Percentiles rank a stretch among this genome's conserved stretches.
Conservation (phyloP, 2,329 filamentous ascomycete species). For the Zopfia rhizophila region DNA sequence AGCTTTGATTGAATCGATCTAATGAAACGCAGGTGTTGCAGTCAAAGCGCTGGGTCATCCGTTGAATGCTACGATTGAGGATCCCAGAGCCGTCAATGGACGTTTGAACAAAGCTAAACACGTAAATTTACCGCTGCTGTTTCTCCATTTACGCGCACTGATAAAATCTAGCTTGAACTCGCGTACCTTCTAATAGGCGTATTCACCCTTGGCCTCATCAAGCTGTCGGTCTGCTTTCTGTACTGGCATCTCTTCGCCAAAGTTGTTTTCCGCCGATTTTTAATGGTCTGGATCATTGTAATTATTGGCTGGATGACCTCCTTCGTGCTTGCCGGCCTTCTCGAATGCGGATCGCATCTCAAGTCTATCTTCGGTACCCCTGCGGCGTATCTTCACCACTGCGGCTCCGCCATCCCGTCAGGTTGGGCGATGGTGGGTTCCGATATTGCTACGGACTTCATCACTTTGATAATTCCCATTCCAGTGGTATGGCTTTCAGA, state of each 20-base stretch:
- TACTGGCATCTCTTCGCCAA: conserved; percentile 17
- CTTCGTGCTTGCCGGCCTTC: conserved; percentile 12
- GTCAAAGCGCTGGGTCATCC: conserved; percentile 4
- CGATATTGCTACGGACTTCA: conserved; percentile 12
- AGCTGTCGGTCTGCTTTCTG: conserved; percentile 17
- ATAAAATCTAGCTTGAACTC: conserved; percentile 11
- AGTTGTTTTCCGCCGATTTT: conserved; percentile 8
- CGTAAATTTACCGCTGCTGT: conserved; percentile 3
- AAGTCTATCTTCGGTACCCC: conserved; percentile 11
- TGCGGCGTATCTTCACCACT: too few relatives aligned
- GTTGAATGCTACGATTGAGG: neutral
- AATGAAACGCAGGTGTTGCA: conserved; percentile 1
- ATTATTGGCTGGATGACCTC: conserved; percentile 8
- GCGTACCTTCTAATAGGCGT: conserved; percentile 13
- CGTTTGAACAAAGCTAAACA: conserved; percentile 1
- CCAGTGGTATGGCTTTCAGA: conserved; percentile 5
- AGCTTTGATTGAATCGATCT: neutral
- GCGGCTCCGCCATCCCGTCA: too few relatives aligned
- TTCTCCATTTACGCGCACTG: neutral
- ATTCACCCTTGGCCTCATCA: conserved; percentile 12
- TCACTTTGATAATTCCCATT: conserved; percentile 13
- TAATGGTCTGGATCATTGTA: conserved; percentile 9
- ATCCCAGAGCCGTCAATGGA: neutral
- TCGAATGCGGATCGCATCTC: conserved; percentile 8
- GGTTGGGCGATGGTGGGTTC: conserved; percentile 7